Evolutionary conservation across 306 rosid genomes (phyloP).

Genomic region (Quercus cerris): DNA sequence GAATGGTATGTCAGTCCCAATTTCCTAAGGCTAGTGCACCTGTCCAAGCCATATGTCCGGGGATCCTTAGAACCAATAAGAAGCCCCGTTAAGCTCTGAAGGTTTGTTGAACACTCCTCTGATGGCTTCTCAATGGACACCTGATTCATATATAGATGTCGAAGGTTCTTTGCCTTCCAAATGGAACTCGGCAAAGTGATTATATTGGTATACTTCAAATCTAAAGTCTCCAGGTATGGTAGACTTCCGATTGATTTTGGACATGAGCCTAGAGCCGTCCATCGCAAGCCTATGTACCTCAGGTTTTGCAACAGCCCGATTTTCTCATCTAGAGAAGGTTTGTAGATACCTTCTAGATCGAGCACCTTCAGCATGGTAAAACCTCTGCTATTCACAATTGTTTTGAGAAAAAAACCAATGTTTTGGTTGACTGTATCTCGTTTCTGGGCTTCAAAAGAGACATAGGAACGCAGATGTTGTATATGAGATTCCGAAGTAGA

Average conservation of each 20-base stretch:
- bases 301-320: not conserved
- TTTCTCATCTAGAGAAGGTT: slow-evolving; percentile 1
- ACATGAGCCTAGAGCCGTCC: slow-evolving; percentile 13
- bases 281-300: slow-evolving; percentile 17
- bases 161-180: slow-evolving; percentile 11
- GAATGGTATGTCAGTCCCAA: not conserved
- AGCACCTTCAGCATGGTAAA: slow-evolving; percentile 14
- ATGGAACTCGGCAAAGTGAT: not conserved
- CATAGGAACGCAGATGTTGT: not conserved
- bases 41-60: no score
- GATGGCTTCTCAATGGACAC: not conserved
- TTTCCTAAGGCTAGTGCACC: not conserved
- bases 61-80: not conserved
- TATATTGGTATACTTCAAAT: not conserved
- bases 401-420: not conserved
- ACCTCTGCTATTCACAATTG: not conserved
- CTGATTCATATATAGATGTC: not conserved
- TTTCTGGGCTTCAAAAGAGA: slow-evolving; percentile 8
- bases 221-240: slow-evolving; percentile 2
- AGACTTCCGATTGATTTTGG: not conserved
- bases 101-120: not conserved
- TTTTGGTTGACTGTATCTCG: not conserved
- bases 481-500: not conserved
- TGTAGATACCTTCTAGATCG: slow-evolving; percentile 24
- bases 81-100: not conserved